These are phyloP conservation scores for Boletus subcaerulescens DNA, from an alignment of 768 basidiomycete species.

Conservation along the genomic window DNA sequence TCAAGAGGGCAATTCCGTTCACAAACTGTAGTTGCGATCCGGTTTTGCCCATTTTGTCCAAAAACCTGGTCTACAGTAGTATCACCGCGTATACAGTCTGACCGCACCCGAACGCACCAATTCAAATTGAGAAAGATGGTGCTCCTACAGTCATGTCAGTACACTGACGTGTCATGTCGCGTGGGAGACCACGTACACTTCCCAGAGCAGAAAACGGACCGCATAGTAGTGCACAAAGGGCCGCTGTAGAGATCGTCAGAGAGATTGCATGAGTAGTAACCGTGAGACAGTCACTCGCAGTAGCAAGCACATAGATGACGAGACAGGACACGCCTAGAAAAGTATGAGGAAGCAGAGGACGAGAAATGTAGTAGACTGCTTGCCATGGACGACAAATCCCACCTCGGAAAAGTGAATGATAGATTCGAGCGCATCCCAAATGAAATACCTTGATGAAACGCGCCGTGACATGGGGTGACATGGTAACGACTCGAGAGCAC, in stretches of 20 bases:
- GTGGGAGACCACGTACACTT: constrained; percentile 47
- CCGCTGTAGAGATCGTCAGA: constrained; percentile 37
- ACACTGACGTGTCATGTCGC: neutral
- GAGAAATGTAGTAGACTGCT: constrained; percentile 7
- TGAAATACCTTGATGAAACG: constrained; percentile 53
- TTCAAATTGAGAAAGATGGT: constrained; percentile 88
- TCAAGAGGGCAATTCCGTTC: constrained; percentile 67
- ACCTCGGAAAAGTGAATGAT: constrained; percentile 63
- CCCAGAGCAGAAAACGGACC: constrained; percentile 79
- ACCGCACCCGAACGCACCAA: constrained; percentile 48
- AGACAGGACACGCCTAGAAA: constrained; percentile 59
- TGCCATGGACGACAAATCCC: constrained; percentile 79
- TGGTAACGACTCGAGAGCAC: constrained; percentile 13
- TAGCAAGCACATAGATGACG: constrained; percentile 62
- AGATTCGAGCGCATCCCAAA: constrained; percentile 81
- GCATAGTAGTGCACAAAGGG: constrained; percentile 82
- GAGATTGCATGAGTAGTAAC: neutral
- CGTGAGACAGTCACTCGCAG: constrained; percentile 45
- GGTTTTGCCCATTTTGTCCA: constrained; percentile 74
- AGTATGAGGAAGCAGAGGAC: neutral
- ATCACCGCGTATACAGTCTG: neutral
- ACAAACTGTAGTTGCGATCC: constrained; percentile 64
- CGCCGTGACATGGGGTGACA: too few species aligned
- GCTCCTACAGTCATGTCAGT: constrained; percentile 42
- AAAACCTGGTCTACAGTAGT: constrained; percentile 45